Evolutionary conservation across 257 asterid species (phyloP), one percentile per base, ranked within the genome.

Genomic region (Solanum rostratum): DNA sequence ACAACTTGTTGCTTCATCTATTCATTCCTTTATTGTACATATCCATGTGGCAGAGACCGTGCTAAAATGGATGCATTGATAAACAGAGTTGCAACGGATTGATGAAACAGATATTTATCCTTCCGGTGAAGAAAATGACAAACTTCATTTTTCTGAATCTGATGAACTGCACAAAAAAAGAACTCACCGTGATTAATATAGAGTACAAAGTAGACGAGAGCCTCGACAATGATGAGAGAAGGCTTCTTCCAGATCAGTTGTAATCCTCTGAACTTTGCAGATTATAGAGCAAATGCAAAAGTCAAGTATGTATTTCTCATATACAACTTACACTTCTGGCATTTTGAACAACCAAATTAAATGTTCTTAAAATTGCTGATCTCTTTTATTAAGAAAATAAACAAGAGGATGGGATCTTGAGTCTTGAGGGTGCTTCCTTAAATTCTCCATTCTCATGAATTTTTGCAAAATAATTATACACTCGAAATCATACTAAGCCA

Each of bases 1-100:
- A 85, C 91, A 3, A 87, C 94, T 27, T 93, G 99, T 81, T 91
- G 94, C 46, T 83, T 84, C 60, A 84, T 93, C 88, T 95, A 93
- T 87, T 69, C 79, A 13, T 69, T 69, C 79, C 79, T 69, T 69
- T 69, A 69, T 37, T 37, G 29, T 69, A 69, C 78, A 37, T 69
- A 69, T 37, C 78, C 78, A 37, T 52, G 18, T 69, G 79, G 37
- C 78, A 69, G 78, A 18, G 98, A 95, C 43, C 87, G 95, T 16
- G 98, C 99, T 14, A 92, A 88, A 85, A 94, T 91, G 98, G 91
- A 87, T 11, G 94, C 95, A 24, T 81, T 93, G 15, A 87, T 91
- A 62, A 95, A 86, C 92, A 1, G 95, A 94, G 83, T 66, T 93
- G 92, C 90, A 88, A 87, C 83, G 87, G 24, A 88, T 92, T 19